phyloP scores from a whole-genome alignment of 441 rosid genomes.

The Dalechampia spathulata region DNA sequence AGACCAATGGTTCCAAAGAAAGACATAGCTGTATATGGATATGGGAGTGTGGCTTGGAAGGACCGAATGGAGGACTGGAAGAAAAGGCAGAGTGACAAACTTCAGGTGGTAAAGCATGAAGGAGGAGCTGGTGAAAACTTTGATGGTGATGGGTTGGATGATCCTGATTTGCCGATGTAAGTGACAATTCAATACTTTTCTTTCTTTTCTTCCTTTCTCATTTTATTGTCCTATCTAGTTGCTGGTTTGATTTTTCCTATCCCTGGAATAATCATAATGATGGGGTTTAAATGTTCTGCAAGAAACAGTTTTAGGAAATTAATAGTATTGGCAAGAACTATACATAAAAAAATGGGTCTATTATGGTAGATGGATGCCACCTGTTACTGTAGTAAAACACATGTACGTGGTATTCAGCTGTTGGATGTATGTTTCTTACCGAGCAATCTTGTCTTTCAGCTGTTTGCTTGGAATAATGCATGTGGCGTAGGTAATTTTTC shows the following conservation, averaged over 20 bases:
- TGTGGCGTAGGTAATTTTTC: not conserved
- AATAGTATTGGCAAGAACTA: not conserved
- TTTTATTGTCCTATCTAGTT: not conserved
- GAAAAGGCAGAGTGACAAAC: conserved; percentile 77
- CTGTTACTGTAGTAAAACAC: not conserved
- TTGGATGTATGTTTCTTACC: not conserved
- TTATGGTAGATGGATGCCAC: not conserved
- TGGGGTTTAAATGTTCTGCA: not conserved
- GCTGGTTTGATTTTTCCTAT: not conserved
- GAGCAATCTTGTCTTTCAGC: not conserved
- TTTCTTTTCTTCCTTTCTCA: not conserved
- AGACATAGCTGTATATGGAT: conserved; percentile 85
- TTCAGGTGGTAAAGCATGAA: conserved; percentile 74
- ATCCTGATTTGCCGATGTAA: conserved; percentile 81
- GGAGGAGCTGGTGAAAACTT: conserved; percentile 42
- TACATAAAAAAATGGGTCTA: too few species aligned
- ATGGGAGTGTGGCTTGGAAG: conserved; percentile 98
- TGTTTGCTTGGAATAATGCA: not conserved
- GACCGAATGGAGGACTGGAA: conserved; percentile 95
- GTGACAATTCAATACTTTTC: conserved; percentile 6
- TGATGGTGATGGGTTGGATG: conserved; percentile 60
- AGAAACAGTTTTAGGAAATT: not conserved
- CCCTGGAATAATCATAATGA: not conserved
- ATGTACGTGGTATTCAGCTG: not conserved
- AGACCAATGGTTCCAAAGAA: conserved; percentile 91